Evolutionary conservation across 768 basidiomycete species (phyloP), one percentile per base, ranked within the genome.

Genomic region (Clitopilus hobsonii): DNA sequence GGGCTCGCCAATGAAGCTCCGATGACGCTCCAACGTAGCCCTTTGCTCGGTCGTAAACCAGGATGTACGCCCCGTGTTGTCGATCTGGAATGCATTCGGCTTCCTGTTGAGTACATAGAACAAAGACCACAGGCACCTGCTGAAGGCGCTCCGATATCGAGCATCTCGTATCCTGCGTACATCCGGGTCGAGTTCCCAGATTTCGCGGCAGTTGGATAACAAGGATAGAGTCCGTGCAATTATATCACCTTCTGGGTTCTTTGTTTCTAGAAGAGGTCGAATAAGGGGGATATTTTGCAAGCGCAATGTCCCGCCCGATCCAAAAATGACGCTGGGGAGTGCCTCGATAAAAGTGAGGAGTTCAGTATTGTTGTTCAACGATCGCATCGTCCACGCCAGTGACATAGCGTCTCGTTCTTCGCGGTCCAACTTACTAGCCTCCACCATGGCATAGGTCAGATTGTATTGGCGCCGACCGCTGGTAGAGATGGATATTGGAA

Each of bases 321-420:
- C 32, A n/a, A 36, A 36, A 36, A 36, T 36, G 32, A 36, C 32
- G n/a, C n/a, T n/a, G 2, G 32, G 32, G 32, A 36, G 32, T 36
- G 66, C 65, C 23, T 69, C 68, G 1, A 73, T 65, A 52, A 75
- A 73, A 5, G 63, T 58, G 53, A 71, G 69, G 14, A 74, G 58
- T 45, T 71, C 69, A 55, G 52, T 58, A 49, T 69, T 66, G 53
- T 70, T 67, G 2, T 63, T 65, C 6, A 73, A 61, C 13, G 65
- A 62, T 36, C 63, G 64, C 32, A 74, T 51, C 3, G 72, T 68
- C 69, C 72, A 74, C 27, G 63, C 64, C 57, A 74, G 68, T 13
- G 71, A 70, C 52, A 68, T 62, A 22, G 71, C 60, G 54, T 74
- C 72, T 16, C 74, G 71, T 48, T 64, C 55, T 58, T 72, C 70